phyloP scores from a whole-genome alignment of 1,284 basidiomycete species.

The Agroathelia rolfsii region DNA sequence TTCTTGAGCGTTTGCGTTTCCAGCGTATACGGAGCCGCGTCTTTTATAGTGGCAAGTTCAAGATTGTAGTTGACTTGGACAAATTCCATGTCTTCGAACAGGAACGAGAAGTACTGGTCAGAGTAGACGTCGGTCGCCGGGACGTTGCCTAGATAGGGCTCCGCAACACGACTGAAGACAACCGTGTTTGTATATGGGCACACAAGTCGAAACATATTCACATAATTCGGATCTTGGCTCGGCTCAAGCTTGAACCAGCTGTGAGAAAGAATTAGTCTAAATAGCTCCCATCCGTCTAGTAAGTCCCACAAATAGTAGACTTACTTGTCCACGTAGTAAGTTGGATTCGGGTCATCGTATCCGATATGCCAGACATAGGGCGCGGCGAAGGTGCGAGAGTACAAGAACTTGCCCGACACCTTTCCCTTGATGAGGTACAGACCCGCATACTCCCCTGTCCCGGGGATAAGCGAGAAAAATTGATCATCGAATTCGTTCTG shows the following conservation, averaged over 20 bases:
- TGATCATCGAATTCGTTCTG: constrained; percentile 6
- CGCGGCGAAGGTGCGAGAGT: constrained; percentile 1
- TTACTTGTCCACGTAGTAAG: too few species aligned
- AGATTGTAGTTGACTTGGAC: constrained; percentile 6
- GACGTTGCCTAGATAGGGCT: not conserved
- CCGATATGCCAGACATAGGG: constrained; percentile 6
- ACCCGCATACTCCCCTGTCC: constrained; percentile 3
- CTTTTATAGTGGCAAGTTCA: not conserved
- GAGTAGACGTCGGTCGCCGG: not conserved
- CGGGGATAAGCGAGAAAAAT: constrained; percentile 10
- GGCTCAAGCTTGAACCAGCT: constrained; percentile 8
- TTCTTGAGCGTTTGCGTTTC: too few species aligned
- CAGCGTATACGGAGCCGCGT: too few species aligned
- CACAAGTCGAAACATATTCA: constrained; percentile 1
- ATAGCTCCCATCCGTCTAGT: constrained; percentile 5
- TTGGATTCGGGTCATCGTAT: too few species aligned
- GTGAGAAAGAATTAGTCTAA: constrained; percentile 5
- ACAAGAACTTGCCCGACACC: constrained; percentile 6
- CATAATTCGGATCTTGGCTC: constrained; percentile 1
- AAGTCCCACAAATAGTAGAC: too few species aligned
- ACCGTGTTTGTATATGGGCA: constrained; percentile 1
- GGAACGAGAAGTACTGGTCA: constrained; percentile 7
- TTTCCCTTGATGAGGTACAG: constrained; percentile 8
- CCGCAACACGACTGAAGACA: not conserved
- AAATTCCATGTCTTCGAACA: constrained; percentile 6